Percentiles rank a stretch among this genome's conserved stretches.
Conservation (phyloP, 2,329 filamentous ascomycete genomes). For the Alternaria conjuncta region DNA sequence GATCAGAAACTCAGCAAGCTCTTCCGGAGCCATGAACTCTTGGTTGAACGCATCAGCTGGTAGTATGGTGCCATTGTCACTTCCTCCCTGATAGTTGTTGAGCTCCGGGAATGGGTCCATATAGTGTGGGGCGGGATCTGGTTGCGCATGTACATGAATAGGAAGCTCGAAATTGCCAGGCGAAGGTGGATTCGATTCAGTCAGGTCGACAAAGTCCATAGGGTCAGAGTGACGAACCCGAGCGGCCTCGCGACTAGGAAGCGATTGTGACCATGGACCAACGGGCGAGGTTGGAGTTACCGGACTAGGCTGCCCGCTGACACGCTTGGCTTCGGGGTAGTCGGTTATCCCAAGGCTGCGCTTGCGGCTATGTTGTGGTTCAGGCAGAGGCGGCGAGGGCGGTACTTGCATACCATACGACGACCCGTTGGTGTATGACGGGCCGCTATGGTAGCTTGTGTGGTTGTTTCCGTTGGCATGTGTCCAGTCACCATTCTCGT, state of each 20-base stretch:
- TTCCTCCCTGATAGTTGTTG: conserved; percentile 1
- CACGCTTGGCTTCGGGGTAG: conserved; percentile 32
- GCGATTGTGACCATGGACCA: conserved; percentile 6
- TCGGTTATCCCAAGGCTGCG: conserved; percentile 28
- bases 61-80: conserved; percentile 6
- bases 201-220: conserved; percentile 24
- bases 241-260: conserved; percentile 6
- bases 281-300: conserved; percentile 28
- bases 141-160: background rate
- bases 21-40: conserved; percentile 32
- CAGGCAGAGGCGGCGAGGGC: conserved; percentile 1
- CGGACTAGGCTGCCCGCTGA: conserved; percentile 31
- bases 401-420: background rate
- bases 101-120: conserved; percentile 15
- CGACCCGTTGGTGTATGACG: background rate
- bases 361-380: conserved; percentile 26
- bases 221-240: background rate
- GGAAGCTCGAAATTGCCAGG: conserved; percentile 1
- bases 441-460: background rate
- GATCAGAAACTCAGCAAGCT: conserved; percentile 40
- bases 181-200: conserved; percentile 28
- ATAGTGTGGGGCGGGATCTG: background rate
- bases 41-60: conserved; percentile 26
- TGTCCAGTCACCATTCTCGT: background rate
- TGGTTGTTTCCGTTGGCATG: background rate